phyloP scores from a whole-genome alignment of 176 grass and related monocot genomes.

The Eragrostis curvula region DNA sequence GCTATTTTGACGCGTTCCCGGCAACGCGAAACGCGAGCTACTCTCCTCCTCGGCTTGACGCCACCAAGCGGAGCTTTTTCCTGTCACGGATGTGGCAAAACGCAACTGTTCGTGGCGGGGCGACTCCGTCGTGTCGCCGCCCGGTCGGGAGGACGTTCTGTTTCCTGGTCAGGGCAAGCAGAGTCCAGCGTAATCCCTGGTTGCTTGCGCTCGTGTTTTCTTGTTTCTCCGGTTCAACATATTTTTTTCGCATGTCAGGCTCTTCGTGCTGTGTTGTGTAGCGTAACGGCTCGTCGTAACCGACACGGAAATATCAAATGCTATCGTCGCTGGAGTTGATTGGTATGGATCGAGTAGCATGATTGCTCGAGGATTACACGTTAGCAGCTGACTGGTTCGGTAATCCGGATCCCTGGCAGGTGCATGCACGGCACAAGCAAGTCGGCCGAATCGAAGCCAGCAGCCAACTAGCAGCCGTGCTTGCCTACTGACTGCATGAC shows the following conservation, averaged over 20 bases:
- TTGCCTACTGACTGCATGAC: slow-evolving; percentile 18
- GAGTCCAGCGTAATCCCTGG: not conserved
- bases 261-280: not conserved
- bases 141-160: too few species aligned
- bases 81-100: not conserved
- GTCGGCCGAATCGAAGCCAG: not conserved
- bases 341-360: not conserved
- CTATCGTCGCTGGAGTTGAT: not conserved
- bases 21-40: not conserved
- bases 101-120: not conserved
- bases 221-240: not conserved
- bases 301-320: not conserved
- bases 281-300: slow-evolving; percentile 14
- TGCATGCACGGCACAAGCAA: not conserved
- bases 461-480: not conserved
- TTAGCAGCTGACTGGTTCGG: not conserved
- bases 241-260: not conserved
- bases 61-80: not conserved
- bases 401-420: not conserved
- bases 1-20: not conserved
- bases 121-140: not conserved
- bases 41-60: not conserved
- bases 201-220: not conserved
- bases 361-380: not conserved
- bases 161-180: not conserved